Conservation (phyloP, 495 filamentous ascomycete species). For the Hypoxylon trugodes region DNA sequence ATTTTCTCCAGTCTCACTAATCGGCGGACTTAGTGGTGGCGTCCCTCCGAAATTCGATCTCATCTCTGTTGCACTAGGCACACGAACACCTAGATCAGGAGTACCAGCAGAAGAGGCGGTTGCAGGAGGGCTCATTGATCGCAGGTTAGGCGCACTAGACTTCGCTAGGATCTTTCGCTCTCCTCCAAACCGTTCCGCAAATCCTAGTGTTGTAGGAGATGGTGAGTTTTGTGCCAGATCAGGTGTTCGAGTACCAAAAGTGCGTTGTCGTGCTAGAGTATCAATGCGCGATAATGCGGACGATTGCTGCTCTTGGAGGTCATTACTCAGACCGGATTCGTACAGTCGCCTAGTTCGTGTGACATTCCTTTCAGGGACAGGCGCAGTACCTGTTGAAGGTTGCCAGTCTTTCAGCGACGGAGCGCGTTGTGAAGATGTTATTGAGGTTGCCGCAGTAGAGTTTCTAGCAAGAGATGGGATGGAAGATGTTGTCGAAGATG, state of each 20-base stretch:
- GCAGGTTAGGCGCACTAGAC: conserved; percentile 58
- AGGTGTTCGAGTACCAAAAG: conserved; percentile 60
- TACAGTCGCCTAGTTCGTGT: conserved; percentile 82
- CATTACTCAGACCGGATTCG: conserved; percentile 81
- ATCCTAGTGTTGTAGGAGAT: conserved; percentile 41
- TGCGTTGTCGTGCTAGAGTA: conserved; percentile 68
- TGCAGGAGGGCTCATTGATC: conserved; percentile 51
- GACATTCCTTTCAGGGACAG: conserved; percentile 57
- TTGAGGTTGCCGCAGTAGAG: conserved; percentile 92
- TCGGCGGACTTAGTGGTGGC: conserved; percentile 77
- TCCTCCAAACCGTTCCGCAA: conserved; percentile 44
- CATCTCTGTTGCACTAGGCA: conserved; percentile 46
- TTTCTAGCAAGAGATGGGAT: conserved; percentile 71
- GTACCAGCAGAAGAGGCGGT: conserved; percentile 42
- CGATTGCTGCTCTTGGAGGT: conserved; percentile 81
- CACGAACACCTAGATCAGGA: conserved; percentile 41
- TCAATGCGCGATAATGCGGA: conserved; percentile 82
- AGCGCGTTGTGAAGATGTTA: conserved; percentile 74
- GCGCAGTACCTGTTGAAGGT: conserved; percentile 46
- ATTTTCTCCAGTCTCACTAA: conserved; percentile 72
- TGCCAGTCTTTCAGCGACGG: conserved; percentile 58
- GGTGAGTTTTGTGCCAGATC: conserved; percentile 47
- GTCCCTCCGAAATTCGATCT: conserved; percentile 57
- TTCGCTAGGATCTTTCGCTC: conserved; percentile 53
- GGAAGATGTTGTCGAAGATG: conserved; percentile 86